Evolutionary conservation across 345 rosid species (phyloP).

Genomic region (Hirschfeldia incana): DNA sequence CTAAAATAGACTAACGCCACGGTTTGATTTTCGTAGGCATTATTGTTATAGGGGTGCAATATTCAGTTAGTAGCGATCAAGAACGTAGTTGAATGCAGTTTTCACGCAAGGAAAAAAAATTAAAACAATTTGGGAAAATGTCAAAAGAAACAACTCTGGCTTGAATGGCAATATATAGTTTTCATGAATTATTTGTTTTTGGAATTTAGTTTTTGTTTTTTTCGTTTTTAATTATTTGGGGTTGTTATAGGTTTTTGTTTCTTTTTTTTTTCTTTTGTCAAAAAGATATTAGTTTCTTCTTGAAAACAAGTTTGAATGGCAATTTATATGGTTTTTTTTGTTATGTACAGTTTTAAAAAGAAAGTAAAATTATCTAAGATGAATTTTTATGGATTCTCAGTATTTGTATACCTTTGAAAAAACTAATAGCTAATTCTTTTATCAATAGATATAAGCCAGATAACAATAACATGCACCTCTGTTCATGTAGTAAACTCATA

Average conservation of each 20-base stretch:
- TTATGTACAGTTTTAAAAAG: neutral
- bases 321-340: neutral
- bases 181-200: neutral
- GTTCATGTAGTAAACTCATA: neutral
- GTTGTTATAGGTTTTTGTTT: neutral
- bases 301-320: neutral
- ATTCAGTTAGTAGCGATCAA: neutral
- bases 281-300: neutral
- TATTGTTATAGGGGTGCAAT: neutral
- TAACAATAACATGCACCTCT: neutral
- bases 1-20: neutral
- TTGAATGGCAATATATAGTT: slow-evolving; percentile 3
- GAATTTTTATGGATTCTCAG: neutral
- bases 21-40: neutral
- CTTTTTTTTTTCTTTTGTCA: neutral
- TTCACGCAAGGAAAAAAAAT: neutral
- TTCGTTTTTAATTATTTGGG: neutral
- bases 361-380: neutral
- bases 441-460: neutral
- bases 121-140: neutral
- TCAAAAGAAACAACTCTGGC: neutral
- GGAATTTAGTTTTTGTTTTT: slow-evolving; percentile 16
- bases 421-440: neutral
- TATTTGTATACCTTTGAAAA: neutral
- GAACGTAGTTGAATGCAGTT: neutral